Evolutionary conservation across 2,329 filamentous ascomycete genomes (phyloP), one percentile per base, ranked within the genome.

Genomic region (Shiraia bambusicola): DNA sequence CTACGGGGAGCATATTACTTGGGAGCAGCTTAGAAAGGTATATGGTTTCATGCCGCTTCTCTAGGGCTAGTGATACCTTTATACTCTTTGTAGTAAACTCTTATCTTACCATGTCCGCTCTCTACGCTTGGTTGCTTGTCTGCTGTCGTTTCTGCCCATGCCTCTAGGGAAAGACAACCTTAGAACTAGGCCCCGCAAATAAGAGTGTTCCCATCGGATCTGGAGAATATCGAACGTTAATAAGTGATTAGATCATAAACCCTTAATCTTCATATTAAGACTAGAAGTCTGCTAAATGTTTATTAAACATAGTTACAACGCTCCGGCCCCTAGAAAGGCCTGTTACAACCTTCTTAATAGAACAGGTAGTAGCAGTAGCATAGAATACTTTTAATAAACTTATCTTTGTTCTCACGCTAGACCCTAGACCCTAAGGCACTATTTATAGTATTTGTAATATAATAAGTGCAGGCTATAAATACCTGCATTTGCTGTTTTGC

Each of bases 1-100:
- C n/a, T n/a, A n/a, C n/a, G n/a, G n/a, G n/a, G n/a, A n/a, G 36
- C 30, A 47, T 42, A 45, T 45, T 44, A 44, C 43, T 42, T 50
- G 36, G 40, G 46, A 45, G 44, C 46, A 52, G 37, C 45, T 49
- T 39, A 49, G 37, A 45, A 45, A 41, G 35, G 42, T 41, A 42
- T 47, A 49, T 37, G 40, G 42, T 26, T 45, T 13, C 31, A 45
- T 29, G 33, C 29, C 27, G 30, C 42, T 49, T 42, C 36, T 46
- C 35, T 49, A 44, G 29, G 42, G 38, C 42, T 43, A 37, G 34
- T 43, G 36, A 33, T 44, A 33, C 14, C 19, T 36, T 35, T 33
- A 41, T 40, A 42, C 31, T 42, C 39, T 31, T 32, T 26, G 28
- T 37, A 49, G 34, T 34, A 42, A 42, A 45, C 25, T 36, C 31